phyloP scores from a whole-genome alignment of 2,329 filamentous ascomycete species.

The Xylariaceae sp. region DNA sequence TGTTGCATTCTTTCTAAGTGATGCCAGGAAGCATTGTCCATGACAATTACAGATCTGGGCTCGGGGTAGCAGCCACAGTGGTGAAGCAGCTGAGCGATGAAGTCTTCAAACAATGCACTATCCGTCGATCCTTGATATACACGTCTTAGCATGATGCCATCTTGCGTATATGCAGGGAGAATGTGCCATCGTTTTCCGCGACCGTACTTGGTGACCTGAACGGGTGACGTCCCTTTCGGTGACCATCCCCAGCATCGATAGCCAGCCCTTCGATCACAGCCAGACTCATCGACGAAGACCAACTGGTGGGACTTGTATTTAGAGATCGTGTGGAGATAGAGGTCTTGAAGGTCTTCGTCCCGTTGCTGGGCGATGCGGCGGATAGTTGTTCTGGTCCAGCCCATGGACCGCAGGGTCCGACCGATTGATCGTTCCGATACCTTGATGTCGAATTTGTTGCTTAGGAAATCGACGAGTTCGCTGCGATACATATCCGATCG shows the following conservation, averaged over 20 bases:
- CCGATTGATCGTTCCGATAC: slow-evolving; percentile 24
- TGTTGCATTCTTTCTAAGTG: slow-evolving; percentile 20
- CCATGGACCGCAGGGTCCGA: background rate
- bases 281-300: slow-evolving; percentile 32
- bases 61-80: slow-evolving; percentile 25
- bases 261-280: slow-evolving; percentile 30
- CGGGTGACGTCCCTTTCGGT: slow-evolving; percentile 22
- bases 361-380: slow-evolving; percentile 27
- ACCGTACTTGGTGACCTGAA: slow-evolving; percentile 17
- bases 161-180: slow-evolving; percentile 26
- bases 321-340: slow-evolving; percentile 29
- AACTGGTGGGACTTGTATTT: slow-evolving; percentile 29
- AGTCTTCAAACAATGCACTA: slow-evolving; percentile 23
- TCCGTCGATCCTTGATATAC: slow-evolving; percentile 24
- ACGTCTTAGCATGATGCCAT: slow-evolving; percentile 18
- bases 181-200: slow-evolving; percentile 12
- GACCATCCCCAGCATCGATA: slow-evolving; percentile 32
- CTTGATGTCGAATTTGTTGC: background rate
- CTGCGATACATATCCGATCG: background rate
- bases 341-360: slow-evolving; percentile 30
- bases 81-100: slow-evolving; percentile 27
- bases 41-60: slow-evolving; percentile 29
- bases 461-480: background rate
- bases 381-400: slow-evolving; percentile 22
- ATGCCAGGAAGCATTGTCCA: slow-evolving; percentile 30